Evolutionary conservation across 441 rosid species (phyloP).

Genomic region (Raphanus hybrid): DNA sequence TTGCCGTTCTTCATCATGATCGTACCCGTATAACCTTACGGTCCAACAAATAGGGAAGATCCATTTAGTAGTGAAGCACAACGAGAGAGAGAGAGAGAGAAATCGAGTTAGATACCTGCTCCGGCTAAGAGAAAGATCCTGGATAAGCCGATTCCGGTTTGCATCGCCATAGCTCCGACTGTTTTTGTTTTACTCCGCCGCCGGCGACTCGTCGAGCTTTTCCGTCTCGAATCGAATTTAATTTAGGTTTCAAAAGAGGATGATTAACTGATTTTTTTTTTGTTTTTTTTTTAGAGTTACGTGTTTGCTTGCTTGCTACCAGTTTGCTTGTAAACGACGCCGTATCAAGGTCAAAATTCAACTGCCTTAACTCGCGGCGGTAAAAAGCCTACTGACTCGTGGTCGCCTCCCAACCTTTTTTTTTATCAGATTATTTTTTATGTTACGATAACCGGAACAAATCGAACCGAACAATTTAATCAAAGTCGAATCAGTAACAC

Average conservation of each 20-base stretch:
- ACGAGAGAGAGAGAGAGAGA: neutral
- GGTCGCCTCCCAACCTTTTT: neutral
- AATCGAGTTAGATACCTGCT: neutral
- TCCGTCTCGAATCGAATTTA: neutral
- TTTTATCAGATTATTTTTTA: too few relatives aligned
- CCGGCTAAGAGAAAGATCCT: neutral
- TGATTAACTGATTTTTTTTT: neutral
- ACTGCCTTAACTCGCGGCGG: neutral
- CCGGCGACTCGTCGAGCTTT: neutral
- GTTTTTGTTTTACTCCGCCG: neutral
- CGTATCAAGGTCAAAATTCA: neutral
- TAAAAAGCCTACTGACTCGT: neutral
- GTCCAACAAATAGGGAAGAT: neutral
- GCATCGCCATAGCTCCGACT: neutral
- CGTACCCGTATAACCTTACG: slow-evolving; percentile 76
- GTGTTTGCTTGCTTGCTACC: neutral
- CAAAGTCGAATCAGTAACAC: too few relatives aligned
- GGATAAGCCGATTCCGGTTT: neutral
- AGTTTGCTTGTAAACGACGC: neutral
- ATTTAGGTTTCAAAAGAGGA: neutral
- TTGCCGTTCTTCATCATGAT: slow-evolving; percentile 75
- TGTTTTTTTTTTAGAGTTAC: neutral
- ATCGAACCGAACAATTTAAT: too few relatives aligned
- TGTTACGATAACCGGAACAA: too few relatives aligned
- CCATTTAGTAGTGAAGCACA: neutral